Evolutionary conservation across 2,329 filamentous ascomycete species (phyloP).

Genomic region (Geosmithia putterillii): DNA sequence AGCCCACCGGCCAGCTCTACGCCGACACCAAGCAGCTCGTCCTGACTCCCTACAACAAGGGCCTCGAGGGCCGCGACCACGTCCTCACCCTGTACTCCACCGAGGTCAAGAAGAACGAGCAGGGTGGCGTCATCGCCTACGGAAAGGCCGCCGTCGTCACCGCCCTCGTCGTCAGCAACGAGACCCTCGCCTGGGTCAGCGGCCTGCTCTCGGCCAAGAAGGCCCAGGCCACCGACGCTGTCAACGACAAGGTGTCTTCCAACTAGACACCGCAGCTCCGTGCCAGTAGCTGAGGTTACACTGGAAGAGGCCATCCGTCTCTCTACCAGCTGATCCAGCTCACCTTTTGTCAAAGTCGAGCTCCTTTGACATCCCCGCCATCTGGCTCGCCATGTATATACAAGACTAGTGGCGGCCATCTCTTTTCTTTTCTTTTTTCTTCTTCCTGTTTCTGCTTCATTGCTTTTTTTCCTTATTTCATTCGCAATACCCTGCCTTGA

Average conservation of each 20-base stretch:
- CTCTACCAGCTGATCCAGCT: too few relatives aligned
- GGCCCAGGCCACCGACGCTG: conserved; percentile 45
- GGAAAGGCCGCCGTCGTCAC: conserved; percentile 61
- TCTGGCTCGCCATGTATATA: neutral
- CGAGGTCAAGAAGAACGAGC: conserved; percentile 47
- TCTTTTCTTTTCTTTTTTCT: neutral
- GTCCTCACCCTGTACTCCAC: conserved; percentile 42
- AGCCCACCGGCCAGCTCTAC: conserved; percentile 60
- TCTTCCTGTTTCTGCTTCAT: too few relatives aligned
- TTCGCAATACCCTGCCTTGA: neutral
- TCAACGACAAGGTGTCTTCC: conserved; percentile 22
- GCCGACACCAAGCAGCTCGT: conserved; percentile 49
- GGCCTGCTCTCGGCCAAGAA: conserved; percentile 49
- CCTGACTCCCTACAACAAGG: conserved; percentile 50
- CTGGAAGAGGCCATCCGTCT: neutral
- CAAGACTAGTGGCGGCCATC: neutral
- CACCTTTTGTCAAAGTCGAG: too few relatives aligned
- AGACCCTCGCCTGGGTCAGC: conserved; percentile 50
- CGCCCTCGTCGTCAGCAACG: conserved; percentile 51
- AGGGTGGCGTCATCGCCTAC: conserved; percentile 43
- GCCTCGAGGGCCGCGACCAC: conserved; percentile 48
- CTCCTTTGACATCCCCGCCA: too few relatives aligned
- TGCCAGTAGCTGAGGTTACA: too few relatives aligned
- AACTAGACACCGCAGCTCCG: neutral
- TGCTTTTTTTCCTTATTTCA: neutral